Evolutionary conservation across 768 basidiomycete genomes (phyloP).

Genomic region (Cantharellus anzutake): DNA sequence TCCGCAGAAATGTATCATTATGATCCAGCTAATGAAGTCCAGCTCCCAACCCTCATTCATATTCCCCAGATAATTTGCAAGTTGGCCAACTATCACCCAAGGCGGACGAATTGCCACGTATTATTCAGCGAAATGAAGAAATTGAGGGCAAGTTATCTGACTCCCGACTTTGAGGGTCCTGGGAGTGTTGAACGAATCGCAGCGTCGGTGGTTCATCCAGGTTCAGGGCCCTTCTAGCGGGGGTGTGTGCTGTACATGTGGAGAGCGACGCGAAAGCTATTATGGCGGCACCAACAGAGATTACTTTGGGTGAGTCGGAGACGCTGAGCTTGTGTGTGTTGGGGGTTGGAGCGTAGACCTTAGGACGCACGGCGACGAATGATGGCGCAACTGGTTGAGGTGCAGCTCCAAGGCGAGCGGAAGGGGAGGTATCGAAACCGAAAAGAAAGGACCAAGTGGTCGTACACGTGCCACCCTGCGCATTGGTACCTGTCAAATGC

Average conservation of each 20-base stretch:
- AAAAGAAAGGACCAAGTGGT: not conserved
- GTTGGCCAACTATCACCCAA: constrained; percentile 3
- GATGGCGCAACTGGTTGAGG: constrained; percentile 2
- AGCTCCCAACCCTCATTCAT: constrained; percentile 4
- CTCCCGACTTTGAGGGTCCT: constrained; percentile 4
- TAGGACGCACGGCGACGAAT: not conserved
- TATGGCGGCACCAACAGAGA: constrained; percentile 5
- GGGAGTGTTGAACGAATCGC: constrained; percentile 1
- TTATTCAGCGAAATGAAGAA: constrained; percentile 3
- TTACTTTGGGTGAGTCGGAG: constrained; percentile 5
- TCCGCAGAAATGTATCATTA: not conserved
- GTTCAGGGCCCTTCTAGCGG: constrained; percentile 1
- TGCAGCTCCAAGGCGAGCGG: not conserved
- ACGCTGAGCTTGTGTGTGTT: not conserved
- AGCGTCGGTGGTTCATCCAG: constrained; percentile 4
- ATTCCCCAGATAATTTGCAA: constrained; percentile 3
- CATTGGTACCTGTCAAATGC: constrained; percentile 6
- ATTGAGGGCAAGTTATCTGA: constrained; percentile 6
- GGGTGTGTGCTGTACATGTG: not conserved
- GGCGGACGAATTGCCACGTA: constrained; percentile 4
- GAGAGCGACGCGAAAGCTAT: constrained; percentile 2
- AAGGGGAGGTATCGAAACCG: not conserved
- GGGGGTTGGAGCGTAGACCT: constrained; percentile 1
- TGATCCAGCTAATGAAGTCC: constrained; percentile 3
- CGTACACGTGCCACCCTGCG: constrained; percentile 3